Evolutionary conservation across 345 rosid species (phyloP), one percentile per base, ranked within the genome.

Genomic region (Clausena lansium): DNA sequence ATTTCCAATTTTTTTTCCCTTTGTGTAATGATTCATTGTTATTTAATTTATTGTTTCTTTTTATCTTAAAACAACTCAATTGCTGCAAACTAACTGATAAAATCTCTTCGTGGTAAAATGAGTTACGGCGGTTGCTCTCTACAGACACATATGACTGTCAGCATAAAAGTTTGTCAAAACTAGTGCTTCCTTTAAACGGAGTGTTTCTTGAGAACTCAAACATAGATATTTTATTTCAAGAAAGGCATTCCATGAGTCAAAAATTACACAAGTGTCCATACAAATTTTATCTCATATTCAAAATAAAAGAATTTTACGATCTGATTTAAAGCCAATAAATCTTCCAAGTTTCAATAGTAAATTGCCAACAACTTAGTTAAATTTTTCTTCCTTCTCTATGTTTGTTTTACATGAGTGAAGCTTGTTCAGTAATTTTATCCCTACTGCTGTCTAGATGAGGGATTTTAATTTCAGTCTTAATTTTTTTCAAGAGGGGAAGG

Each of bases 401-500:
- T 25, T 52, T 30, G 4, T 45, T 38, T 45, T 69, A 47, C 39
- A 35, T 7, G 3, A 67, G 2, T 9, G 45, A 65, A 65, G 69
- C 41, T 24, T 71, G 19, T 35, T 57, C 32, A 27, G 22, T 71
- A 58, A 58, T 1, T 39, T 60, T 41, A 38, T 60, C 35, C n/a
- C 35, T 14, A n/a, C 20, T 30, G 19, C 24, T 57, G 20, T 25
- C 38, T 41, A 6, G 59, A 60, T 28, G 70, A 80, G 24, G 39
- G 9, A 24, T 52, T 28, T 77, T 78, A 19, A 52, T 25, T 50
- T 32, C 62, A 28, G 25, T 78, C 54, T 69, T 83, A 73, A 22
- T 77, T 73, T 81, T 80, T 88, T 79, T 81, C 79, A 82, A 92
- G 97, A 55, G 94, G 97, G 55, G 94, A 96, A 88, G 95, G 95